These are phyloP conservation scores for Parasitella parasitica DNA, from an alignment of 371 early-diverging fungal species.

Conservation along the genomic window DNA sequence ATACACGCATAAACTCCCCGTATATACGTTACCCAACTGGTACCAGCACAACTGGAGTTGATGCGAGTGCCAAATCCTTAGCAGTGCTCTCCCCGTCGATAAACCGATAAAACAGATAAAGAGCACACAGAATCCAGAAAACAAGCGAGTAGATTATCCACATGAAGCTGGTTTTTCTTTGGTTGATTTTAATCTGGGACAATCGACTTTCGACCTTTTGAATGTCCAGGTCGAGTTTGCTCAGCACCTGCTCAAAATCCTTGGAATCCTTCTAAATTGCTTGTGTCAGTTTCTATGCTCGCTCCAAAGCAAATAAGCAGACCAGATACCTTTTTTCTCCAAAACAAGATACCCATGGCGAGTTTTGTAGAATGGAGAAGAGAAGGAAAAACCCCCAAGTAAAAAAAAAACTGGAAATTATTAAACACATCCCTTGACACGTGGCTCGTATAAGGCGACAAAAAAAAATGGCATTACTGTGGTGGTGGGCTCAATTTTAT, in stretches of 20 bases:
- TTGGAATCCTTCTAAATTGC: constrained; percentile 31
- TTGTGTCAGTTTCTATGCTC: no score
- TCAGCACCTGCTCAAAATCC: constrained; percentile 81
- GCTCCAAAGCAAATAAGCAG: no score
- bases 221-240: constrained; percentile 75
- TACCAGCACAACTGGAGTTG: constrained; percentile 46
- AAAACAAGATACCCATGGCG: constrained; percentile 16
- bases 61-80: constrained; percentile 27
- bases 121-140: constrained; percentile 63
- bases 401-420: background rate
- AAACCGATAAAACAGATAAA: constrained; percentile 36
- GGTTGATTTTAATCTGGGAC: constrained; percentile 61
- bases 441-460: background rate
- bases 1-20: no score
- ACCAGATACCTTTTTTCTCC: constrained; percentile 24
- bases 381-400: constrained; percentile 4
- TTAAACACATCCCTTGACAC: background rate
- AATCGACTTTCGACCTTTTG: constrained; percentile 67
- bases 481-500: background rate
- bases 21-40: constrained; percentile 18
- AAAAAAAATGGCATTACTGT: background rate
- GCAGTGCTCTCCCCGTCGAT: background rate
- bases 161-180: constrained; percentile 62
- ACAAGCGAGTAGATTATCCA: constrained; percentile 75
- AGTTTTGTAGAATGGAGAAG: background rate